Percentiles rank a stretch among this genome's conserved stretches.
phyloP scores from a whole-genome alignment of 179 eudicot species.

The Silene noctiflora region DNA sequence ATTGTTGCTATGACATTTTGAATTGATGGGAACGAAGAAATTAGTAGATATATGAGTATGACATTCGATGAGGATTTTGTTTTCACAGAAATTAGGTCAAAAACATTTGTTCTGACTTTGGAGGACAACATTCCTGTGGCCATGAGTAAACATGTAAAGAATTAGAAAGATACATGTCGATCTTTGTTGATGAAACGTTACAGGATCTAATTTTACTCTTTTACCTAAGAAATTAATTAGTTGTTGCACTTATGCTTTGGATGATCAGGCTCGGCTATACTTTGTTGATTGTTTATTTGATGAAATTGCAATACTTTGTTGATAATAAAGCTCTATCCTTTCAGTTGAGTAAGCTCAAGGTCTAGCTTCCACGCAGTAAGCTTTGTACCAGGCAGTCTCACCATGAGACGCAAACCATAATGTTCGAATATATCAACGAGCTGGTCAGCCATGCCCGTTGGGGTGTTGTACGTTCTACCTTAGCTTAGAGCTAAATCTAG shows the following conservation, averaged over 20 bases:
- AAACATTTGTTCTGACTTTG: not conserved
- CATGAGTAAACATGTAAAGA: constrained; percentile 15
- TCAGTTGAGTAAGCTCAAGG: no score
- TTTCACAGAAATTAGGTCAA: constrained; percentile 1
- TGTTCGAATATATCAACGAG: no score
- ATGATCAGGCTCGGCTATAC: not conserved
- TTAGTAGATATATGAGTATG: not conserved
- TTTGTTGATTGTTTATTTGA: not conserved
- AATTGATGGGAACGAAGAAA: constrained; percentile 10
- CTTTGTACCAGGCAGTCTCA: not conserved
- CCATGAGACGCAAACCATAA: no score
- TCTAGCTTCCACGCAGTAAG: no score
- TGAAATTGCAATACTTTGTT: not conserved
- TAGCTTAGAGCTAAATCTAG: no score
- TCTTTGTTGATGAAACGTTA: constrained; percentile 8
- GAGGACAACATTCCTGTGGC: not conserved
- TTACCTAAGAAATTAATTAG: not conserved
- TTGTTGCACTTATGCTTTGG: not conserved
- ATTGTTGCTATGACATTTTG: constrained; percentile 9
- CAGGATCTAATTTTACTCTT: not conserved
- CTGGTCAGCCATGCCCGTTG: no score
- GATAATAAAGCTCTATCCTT: no score
- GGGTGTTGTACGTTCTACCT: no score
- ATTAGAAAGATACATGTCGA: not conserved
- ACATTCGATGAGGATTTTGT: not conserved